Conservation (phyloP, 345 rosid species). For the Erucastrum elatum region DNA sequence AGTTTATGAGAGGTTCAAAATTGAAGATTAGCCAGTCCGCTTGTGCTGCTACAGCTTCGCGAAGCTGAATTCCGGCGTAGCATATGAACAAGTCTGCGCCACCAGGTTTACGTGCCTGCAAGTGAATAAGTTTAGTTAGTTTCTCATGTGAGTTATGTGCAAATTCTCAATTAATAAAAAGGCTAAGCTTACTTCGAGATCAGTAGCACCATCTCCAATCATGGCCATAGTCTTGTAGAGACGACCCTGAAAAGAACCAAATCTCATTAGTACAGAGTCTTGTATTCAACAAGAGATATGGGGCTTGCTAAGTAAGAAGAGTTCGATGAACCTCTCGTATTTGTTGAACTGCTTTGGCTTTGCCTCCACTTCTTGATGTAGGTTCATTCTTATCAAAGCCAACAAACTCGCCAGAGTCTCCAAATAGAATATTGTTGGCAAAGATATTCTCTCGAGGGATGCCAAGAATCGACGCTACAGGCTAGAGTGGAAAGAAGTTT, state of each 20-base stretch:
- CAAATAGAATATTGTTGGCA: conserved; percentile 84
- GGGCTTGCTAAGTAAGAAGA: conserved; percentile 1
- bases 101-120: conserved; percentile 85
- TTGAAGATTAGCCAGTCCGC: conserved; percentile 87
- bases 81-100: conserved; percentile 88
- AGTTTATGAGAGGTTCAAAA: conserved; percentile 58
- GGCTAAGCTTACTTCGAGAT: conserved; percentile 68
- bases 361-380: conserved; percentile 96
- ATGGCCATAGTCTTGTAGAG: conserved; percentile 76
- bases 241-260: conserved; percentile 49
- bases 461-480: conserved; percentile 83
- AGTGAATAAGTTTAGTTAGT: conserved; percentile 3
- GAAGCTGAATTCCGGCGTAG: conserved; percentile 81
- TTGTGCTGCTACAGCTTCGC: conserved; percentile 79
- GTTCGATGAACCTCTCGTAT: conserved; percentile 59
- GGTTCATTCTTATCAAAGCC: conserved; percentile 88
- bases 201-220: conserved; percentile 99
- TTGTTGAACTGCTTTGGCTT: conserved; percentile 87
- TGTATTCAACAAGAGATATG: conserved; percentile 7
- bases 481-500: conserved; percentile 46
- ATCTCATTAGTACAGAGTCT: conserved; percentile 27
- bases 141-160: neutral
- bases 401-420: conserved; percentile 66
- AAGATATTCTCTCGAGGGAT: conserved; percentile 78
- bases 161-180: neutral